A percentile compares a stretch with the other conserved stretches of the same genome.
Evolutionary conservation across 2,329 filamentous ascomycete species (phyloP).

Genomic region (Pseudogymnoascus sp.): DNA sequence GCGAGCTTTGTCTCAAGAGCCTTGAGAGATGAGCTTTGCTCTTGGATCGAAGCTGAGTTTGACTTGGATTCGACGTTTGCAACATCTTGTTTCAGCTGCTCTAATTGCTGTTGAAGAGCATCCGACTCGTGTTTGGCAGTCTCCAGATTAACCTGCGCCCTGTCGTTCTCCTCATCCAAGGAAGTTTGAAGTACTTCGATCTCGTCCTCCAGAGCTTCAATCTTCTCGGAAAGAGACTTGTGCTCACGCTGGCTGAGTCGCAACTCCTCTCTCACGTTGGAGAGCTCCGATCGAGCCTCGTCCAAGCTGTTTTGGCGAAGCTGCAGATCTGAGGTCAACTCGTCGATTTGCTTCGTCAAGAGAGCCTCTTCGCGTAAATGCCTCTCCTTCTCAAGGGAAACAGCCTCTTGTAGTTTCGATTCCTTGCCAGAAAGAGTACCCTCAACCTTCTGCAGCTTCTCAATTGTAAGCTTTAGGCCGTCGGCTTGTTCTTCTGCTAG

Average conservation of each 20-base stretch:
- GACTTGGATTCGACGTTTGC: conserved; percentile 33
- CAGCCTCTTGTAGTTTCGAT: conserved; percentile 57
- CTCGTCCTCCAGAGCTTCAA: conserved; percentile 66
- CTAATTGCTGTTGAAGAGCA: conserved; percentile 39
- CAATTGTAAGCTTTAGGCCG: conserved; percentile 64
- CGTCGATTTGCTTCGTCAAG: conserved; percentile 66
- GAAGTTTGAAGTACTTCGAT: conserved; percentile 63
- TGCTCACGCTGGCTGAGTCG: conserved; percentile 60
- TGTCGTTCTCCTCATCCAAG: conserved; percentile 53
- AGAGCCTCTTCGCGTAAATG: conserved; percentile 65
- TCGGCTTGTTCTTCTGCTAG: conserved; percentile 61
- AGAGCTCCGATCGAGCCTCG: conserved; percentile 59
- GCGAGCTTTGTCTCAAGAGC: conserved; percentile 53
- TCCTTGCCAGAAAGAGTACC: conserved; percentile 63
- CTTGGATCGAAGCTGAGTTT: conserved; percentile 15
- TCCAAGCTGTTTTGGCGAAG: conserved; percentile 60
- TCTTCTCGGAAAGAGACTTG: conserved; percentile 56
- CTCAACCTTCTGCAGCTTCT: conserved; percentile 61
- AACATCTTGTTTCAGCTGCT: conserved; percentile 28
- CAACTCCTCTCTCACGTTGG: conserved; percentile 60
- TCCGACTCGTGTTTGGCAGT: conserved; percentile 38
- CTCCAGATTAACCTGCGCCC: conserved; percentile 43
- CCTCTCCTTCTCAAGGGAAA: conserved; percentile 65
- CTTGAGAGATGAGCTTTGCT: conserved; percentile 50
- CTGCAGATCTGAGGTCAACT: conserved; percentile 65